A percentile compares a stretch with the other conserved stretches of the same genome.
Conservation (phyloP, 139 green algal genomes). For the Dunaliella primolecta region DNA sequence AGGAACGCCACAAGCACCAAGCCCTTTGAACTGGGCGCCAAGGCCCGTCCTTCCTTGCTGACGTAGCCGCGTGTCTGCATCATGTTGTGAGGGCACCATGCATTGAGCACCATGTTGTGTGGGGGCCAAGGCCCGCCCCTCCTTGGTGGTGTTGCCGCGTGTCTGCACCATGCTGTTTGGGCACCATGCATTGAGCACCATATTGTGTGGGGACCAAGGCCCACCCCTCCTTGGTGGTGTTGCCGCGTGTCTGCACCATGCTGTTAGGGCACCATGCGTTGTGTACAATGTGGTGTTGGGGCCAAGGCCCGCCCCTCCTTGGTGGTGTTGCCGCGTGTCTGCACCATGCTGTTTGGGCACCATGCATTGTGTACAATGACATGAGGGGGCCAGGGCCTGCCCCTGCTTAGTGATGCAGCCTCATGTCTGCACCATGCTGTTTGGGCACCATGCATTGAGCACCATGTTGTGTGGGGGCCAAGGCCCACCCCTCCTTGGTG, state of each 20-base stretch:
- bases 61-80: constrained; percentile 69
- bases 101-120: neutral
- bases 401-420: constrained; percentile 65
- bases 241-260: constrained; percentile 50
- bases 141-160: constrained; percentile 63
- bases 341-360: neutral
- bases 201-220: constrained; percentile 47
- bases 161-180: constrained; percentile 23
- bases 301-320: constrained; percentile 55
- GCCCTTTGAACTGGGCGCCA: constrained; percentile 61
- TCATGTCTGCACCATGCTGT: constrained; percentile 34
- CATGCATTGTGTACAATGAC: neutral
- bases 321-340: constrained; percentile 66
- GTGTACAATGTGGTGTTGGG: constrained; percentile 18
- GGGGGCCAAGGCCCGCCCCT: constrained; percentile 56
- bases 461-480: constrained; percentile 45
- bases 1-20: constrained; percentile 76
- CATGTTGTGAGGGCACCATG: neutral
- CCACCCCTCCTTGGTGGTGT: constrained; percentile 58
- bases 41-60: constrained; percentile 40
- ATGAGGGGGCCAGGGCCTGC: neutral
- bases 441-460: neutral
- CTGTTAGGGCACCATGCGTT: neutral
- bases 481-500: constrained; percentile 39
- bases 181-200: neutral